phyloP scores from a whole-genome alignment of 495 filamentous ascomycete species.

The Chlorociboria aeruginascens region DNA sequence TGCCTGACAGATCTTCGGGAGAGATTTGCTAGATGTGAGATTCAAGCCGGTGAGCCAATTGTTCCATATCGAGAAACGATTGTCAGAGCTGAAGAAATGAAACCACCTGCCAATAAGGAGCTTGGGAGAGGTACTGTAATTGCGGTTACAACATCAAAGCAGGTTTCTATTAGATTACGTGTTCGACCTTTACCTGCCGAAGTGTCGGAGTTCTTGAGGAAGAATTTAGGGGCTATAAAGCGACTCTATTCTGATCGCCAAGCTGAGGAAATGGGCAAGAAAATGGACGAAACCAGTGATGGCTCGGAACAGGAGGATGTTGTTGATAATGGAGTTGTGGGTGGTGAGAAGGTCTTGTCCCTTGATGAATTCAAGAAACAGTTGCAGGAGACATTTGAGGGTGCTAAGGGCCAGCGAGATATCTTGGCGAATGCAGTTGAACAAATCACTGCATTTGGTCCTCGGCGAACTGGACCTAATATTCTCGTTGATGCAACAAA shows the following conservation, averaged over 20 bases:
- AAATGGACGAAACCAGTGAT: conserved; percentile 21
- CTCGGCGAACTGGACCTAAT: conserved; percentile 75
- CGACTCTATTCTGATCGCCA: conserved; percentile 59
- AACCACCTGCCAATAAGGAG: conserved; percentile 72
- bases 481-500: conserved; percentile 76
- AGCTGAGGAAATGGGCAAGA: conserved; percentile 27
- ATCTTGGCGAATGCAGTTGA: conserved; percentile 69
- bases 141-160: conserved; percentile 67
- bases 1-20: conserved; percentile 91
- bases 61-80: conserved; percentile 95
- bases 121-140: conserved; percentile 76
- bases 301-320: conserved; percentile 31
- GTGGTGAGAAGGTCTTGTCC: conserved; percentile 45
- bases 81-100: conserved; percentile 78
- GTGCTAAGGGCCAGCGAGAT: conserved; percentile 52
- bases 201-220: conserved; percentile 76
- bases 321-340: conserved; percentile 35
- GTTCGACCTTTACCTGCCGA: conserved; percentile 65
- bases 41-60: conserved; percentile 86
- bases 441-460: conserved; percentile 81
- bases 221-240: conserved; percentile 69
- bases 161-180: conserved; percentile 65
- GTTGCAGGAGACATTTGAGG: conserved; percentile 52
- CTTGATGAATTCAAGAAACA: conserved; percentile 63
- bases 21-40: conserved; percentile 87